Conservation (phyloP, 495 filamentous ascomycete genomes). For the Penicilliopsis zonata region DNA sequence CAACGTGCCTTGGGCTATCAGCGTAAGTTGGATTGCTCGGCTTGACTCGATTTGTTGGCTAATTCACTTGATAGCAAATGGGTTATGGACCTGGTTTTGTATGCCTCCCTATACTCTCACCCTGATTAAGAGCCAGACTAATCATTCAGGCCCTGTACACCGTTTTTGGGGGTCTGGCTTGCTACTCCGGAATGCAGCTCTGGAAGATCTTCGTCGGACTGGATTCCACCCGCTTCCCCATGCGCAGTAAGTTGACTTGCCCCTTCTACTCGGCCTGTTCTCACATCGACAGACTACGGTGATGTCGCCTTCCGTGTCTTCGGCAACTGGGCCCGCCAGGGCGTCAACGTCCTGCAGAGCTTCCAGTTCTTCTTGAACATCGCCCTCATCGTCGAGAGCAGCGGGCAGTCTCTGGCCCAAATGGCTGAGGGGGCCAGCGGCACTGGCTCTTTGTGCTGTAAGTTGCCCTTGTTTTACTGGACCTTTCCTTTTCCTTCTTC, state of each 20-base stretch:
- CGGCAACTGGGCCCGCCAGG: conserved; percentile 36
- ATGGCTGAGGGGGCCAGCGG: conserved; percentile 36
- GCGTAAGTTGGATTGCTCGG: too few relatives aligned
- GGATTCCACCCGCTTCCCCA: conserved; percentile 43
- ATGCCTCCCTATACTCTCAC: conserved; percentile 1
- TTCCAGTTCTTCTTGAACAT: conserved; percentile 44
- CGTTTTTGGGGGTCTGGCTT: conserved; percentile 16
- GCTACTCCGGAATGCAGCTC: conserved; percentile 39
- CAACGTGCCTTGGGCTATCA: conserved; percentile 18
- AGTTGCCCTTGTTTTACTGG: too few relatives aligned
- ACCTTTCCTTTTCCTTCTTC: too few relatives aligned
- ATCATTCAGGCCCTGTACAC: conserved; percentile 19
- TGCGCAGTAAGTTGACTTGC: too few relatives aligned
- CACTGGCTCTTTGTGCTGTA: too few relatives aligned
- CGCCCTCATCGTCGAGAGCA: conserved; percentile 40
- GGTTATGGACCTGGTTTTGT: conserved; percentile 14
- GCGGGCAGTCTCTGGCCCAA: conserved; percentile 47
- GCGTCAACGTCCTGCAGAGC: conserved; percentile 42
- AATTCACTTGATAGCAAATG: conserved; percentile 11
- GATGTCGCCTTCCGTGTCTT: conserved; percentile 46
- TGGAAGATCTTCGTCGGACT: conserved; percentile 45
- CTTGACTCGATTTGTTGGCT: too few relatives aligned
- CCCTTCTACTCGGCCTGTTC: too few relatives aligned
- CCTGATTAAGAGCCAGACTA: too few relatives aligned
- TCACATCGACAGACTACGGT: too few relatives aligned